These are phyloP conservation scores for Camellia lanceoleosa DNA, from an alignment of 148 eudicot genomes.

Conservation along the genomic window DNA sequence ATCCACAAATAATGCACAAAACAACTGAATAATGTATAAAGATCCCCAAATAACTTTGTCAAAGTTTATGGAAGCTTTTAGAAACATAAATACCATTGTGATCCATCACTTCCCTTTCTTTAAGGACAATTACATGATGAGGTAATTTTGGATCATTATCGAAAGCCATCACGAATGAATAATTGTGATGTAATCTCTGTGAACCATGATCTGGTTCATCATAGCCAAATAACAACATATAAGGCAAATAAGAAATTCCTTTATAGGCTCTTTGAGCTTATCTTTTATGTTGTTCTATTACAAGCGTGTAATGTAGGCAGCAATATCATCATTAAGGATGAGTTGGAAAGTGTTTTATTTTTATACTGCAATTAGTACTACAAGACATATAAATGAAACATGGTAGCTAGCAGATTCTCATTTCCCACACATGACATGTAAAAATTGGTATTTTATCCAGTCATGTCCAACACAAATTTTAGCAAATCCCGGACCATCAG, in stretches of 20 bases:
- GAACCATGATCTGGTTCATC: neutral
- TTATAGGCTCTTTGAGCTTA: neutral
- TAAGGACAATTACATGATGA: neutral
- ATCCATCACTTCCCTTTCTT: conserved; percentile 11
- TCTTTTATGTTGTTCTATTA: neutral
- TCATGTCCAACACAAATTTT: neutral
- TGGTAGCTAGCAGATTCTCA: neutral
- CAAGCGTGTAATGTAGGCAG: neutral
- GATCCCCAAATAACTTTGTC: neutral
- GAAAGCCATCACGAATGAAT: neutral
- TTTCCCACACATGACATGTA: neutral
- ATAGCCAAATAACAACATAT: neutral
- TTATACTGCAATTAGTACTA: neutral
- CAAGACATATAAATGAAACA: neutral
- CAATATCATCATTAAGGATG: neutral
- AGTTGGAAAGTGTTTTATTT: neutral
- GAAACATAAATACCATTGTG: neutral
- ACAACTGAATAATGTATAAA: neutral
- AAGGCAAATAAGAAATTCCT: neutral
- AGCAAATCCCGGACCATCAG: neutral
- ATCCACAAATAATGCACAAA: neutral
- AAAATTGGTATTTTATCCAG: neutral
- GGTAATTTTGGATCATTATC: conserved; percentile 2
- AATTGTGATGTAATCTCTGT: neutral
- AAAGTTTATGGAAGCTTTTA: neutral